Base-by-base conservation (phyloP, 352 stramenopile species). In the Phytophthora tubulina region DNA sequence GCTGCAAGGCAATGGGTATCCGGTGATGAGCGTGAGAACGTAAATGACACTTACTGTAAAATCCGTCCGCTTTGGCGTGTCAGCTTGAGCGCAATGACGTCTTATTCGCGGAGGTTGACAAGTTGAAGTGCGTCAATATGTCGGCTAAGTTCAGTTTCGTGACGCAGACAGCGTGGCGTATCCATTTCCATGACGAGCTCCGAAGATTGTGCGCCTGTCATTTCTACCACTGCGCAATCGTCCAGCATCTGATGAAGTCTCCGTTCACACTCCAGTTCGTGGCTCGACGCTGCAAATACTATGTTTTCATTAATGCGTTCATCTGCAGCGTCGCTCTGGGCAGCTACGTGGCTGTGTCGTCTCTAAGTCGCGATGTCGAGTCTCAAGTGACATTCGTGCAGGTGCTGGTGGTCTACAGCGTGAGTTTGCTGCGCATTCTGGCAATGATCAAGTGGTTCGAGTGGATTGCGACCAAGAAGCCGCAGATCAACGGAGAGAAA, bases 261-360 rank as follows among this genome's bases (percentile, higher is more conserved):
- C 41, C 35, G 21, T 46, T 31, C 48, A 59, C 41, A 52, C 59
- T 78, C 6, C 54, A 72, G 55, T 69, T 74, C 2, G 14, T 84
- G 31, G 69, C 81, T 65, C 82, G 88, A 36, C 81, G 84, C 35
- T 76, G 76, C 72, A 94, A 93, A 79, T 96, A 89, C 74, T 96
- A 96, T 78, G 53, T 72, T 15, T 51, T 96, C 60, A 92, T 96
- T 73, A 96, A 96, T 63, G 76, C 80, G 15, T 96, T 96, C 73
- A 94, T 93, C 67, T 90, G 76, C 63, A 77, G 74, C 39, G 72
- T 96, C 38, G 81, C 69, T 5, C 27, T 79, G 11, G 52, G 45
- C 10, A 89, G 79, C 64, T 76, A 73, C 46, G 30, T 48, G 27
- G 45, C 83, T 58, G 49, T 73, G 14, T 44, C 51, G 8, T 55